phyloP scores from a whole-genome alignment of 805 yeast genomes.

The Schizosaccharomyces osmophilus region DNA sequence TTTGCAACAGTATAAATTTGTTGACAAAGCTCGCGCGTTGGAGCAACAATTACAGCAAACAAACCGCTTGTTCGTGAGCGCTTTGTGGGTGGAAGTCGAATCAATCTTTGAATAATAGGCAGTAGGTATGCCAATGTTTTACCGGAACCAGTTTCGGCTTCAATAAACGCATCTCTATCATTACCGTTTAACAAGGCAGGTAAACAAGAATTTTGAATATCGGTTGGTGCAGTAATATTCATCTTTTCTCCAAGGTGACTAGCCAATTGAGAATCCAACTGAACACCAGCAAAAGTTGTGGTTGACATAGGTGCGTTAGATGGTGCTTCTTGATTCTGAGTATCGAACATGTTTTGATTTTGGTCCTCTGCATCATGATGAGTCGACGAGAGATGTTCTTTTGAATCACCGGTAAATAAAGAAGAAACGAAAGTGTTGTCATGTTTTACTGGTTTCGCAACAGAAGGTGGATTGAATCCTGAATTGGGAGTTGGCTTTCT shows the following conservation, averaged over 20 bases:
- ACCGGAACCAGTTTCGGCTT: slow-evolving; percentile 97
- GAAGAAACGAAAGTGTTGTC: neutral
- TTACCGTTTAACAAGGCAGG: neutral
- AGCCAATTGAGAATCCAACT: slow-evolving; percentile 30
- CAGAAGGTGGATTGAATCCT: neutral
- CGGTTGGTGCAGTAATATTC: slow-evolving; percentile 37
- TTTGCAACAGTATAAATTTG: slow-evolving; percentile 60
- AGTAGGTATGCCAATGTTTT: slow-evolving; percentile 71
- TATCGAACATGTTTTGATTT: neutral
- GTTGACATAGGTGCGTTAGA: slow-evolving; percentile 64
- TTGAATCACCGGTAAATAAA: neutral
- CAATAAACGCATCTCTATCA: slow-evolving; percentile 49
- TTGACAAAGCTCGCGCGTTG: slow-evolving; percentile 82
- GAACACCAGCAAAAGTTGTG: slow-evolving; percentile 50
- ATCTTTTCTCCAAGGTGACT: slow-evolving; percentile 32
- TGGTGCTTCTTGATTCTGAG: slow-evolving; percentile 16
- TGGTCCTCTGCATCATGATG: neutral
- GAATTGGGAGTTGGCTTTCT: neutral
- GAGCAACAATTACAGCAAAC: slow-evolving; percentile 70
- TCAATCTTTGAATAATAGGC: slow-evolving; percentile 55
- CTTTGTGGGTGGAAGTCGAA: slow-evolving; percentile 24
- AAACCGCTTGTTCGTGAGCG: slow-evolving; percentile 48
- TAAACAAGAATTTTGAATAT: slow-evolving; percentile 36
- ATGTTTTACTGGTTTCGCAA: neutral
- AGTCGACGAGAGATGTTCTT: neutral